Evolutionary conservation across 192 early-diverging fungal species (phyloP).

Genomic region (Backusella australiensis): DNA sequence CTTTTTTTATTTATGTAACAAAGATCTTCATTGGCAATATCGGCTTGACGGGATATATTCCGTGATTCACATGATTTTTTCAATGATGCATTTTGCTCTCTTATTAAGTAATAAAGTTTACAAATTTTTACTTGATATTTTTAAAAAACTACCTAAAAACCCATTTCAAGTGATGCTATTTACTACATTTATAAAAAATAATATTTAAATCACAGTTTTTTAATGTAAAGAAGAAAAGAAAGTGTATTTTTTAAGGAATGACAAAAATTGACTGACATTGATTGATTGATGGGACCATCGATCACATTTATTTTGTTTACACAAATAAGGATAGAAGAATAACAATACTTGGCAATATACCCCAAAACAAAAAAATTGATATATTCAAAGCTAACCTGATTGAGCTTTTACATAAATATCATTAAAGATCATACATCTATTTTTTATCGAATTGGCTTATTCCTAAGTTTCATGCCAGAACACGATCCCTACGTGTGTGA

Average conservation of each 20-base stretch:
- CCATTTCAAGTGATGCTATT: not conserved
- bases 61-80: too few relatives aligned
- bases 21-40: not conserved
- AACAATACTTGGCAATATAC: too few relatives aligned
- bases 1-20: too few relatives aligned
- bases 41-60: too few relatives aligned
- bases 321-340: too few relatives aligned
- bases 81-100: not conserved
- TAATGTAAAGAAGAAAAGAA: not conserved
- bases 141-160: not conserved
- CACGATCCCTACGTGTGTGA: not conserved
- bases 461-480: not conserved
- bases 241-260: not conserved
- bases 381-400: not conserved
- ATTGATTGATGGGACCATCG: not conserved
- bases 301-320: not conserved
- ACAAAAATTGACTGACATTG: not conserved
- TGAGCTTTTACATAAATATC: not conserved
- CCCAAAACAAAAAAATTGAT: too few relatives aligned
- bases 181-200: not conserved
- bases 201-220: not conserved
- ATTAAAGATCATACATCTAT: not conserved
- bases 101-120: not conserved
- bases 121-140: too few relatives aligned
- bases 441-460: too few relatives aligned